phyloP scores from a whole-genome alignment of 305 asterid genomes.

The Fraxinus dipetala region DNA sequence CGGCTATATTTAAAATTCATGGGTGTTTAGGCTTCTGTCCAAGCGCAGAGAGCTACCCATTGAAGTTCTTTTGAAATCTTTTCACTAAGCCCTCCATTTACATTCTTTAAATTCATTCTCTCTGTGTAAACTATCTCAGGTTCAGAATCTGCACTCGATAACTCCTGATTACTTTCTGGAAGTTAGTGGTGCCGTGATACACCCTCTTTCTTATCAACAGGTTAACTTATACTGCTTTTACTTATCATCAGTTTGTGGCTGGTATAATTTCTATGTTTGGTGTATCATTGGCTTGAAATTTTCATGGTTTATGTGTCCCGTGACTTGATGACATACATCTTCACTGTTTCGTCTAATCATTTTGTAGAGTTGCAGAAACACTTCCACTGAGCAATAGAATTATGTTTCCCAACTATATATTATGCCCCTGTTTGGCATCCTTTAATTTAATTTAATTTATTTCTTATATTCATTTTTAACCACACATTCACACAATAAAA shows the following conservation, averaged over 20 bases:
- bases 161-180: conserved; percentile 93
- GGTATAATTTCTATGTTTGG: conserved; percentile 10
- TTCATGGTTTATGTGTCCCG: conserved; percentile 1
- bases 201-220: conserved; percentile 99
- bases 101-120: not conserved
- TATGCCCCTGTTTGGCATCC: not conserved
- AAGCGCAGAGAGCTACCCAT: not conserved
- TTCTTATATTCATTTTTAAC: not conserved
- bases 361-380: not conserved
- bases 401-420: not conserved
- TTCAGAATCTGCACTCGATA: conserved; percentile 88
- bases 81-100: conserved; percentile 12
- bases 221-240: conserved; percentile 38
- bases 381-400: not conserved
- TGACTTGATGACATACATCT: not conserved
- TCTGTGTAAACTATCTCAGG: conserved; percentile 52
- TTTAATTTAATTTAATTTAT: too few species aligned
- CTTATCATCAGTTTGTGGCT: conserved; percentile 8
- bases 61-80: not conserved
- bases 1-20: not conserved
- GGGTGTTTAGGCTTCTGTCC: conserved; percentile 8
- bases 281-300: conserved; percentile 6
- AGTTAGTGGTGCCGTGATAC: conserved; percentile 98
- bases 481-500: not conserved
- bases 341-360: not conserved